Base-by-base conservation (phyloP, 2,329 filamentous ascomycete species). In the Knoxdaviesia capensis region DNA sequence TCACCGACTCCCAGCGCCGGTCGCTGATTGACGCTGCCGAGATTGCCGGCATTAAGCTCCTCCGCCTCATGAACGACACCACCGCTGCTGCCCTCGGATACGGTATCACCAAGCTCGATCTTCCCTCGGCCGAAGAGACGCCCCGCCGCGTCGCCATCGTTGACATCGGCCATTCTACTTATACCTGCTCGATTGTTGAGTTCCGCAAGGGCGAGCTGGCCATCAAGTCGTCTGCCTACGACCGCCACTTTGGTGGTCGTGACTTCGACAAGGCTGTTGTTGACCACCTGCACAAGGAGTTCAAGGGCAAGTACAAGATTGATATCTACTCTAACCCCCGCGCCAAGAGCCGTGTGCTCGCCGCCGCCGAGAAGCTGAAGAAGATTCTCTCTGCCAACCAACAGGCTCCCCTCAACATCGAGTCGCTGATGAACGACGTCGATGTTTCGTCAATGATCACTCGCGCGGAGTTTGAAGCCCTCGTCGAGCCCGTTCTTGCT, bases 401-500 rank as follows among this genome's bases (percentile, higher is more conserved):
- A 52, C 74, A 81, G 56, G 86, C 88, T 11, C 85, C 88, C 40
- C 64, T 98, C 60, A 96, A 87, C 70, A 92, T 98, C 54, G 90
- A 98, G 68, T 94, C 87, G 34, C 69, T 98, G 52, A 96, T 98
- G 87, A 92, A 96, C 62, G 90, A 98, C 59, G 68, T 94, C 47
- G 90, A 98, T 59, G 90, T 94, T 34, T 75, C 74, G 42, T 69
- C 80, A 46, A 80, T 93, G 71, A 71, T 98, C 56, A 94, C 88
- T 59, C 81, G 90, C 48, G 83, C 94, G 56, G 88, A 96, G 58
- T 77, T 98, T 44, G 90, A 98, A 68, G 77, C 80, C 48, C 77
- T 98, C 59, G 75, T 94, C 48, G 75, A 84, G 65, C 85, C 87
- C 38, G 69, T 96, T 41, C 69, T 98, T 34, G 69, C 72, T 52